phyloP scores from a whole-genome alignment of 73 alveolate species.

The Paramecium sonneborni region DNA sequence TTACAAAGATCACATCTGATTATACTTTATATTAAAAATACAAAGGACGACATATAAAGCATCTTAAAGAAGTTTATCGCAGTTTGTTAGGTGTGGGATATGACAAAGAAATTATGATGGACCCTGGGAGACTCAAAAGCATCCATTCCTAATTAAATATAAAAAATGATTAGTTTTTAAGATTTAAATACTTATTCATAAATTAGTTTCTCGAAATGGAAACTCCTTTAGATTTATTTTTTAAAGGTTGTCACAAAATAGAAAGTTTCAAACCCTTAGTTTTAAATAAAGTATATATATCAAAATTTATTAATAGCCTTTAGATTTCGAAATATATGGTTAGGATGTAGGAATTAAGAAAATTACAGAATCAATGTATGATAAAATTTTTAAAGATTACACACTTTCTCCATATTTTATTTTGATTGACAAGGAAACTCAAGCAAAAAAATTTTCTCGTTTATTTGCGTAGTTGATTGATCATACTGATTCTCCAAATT shows the following conservation, averaged over 20 bases:
- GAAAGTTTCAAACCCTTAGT: slow-evolving; percentile 36
- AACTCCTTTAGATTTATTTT: slow-evolving; percentile 34
- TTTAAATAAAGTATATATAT: neutral
- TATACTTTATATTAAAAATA: neutral
- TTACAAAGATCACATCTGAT: neutral
- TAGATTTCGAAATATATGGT: slow-evolving; percentile 22
- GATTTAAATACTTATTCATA: slow-evolving; percentile 38
- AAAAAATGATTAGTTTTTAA: slow-evolving; percentile 1
- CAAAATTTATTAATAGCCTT: neutral
- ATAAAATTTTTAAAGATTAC: neutral
- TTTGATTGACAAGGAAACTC: neutral
- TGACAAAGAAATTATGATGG: slow-evolving; percentile 22
- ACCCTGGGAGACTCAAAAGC: slow-evolving; percentile 6
- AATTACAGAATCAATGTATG: slow-evolving; percentile 5
- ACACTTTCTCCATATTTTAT: neutral
- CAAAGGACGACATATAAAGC: neutral
- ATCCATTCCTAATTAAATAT: neutral
- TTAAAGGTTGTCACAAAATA: slow-evolving; percentile 7
- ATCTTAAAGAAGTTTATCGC: slow-evolving; percentile 12
- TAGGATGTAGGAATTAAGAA: neutral
- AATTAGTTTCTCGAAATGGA: slow-evolving; percentile 46
- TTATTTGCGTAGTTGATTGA: neutral
- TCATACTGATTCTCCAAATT: slow-evolving; percentile 14
- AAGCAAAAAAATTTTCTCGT: slow-evolving; percentile 1
- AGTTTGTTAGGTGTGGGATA: slow-evolving; percentile 41